Base-by-base conservation (phyloP, 495 filamentous ascomycete genomes). In the Pseudotulostoma volvatum region DNA sequence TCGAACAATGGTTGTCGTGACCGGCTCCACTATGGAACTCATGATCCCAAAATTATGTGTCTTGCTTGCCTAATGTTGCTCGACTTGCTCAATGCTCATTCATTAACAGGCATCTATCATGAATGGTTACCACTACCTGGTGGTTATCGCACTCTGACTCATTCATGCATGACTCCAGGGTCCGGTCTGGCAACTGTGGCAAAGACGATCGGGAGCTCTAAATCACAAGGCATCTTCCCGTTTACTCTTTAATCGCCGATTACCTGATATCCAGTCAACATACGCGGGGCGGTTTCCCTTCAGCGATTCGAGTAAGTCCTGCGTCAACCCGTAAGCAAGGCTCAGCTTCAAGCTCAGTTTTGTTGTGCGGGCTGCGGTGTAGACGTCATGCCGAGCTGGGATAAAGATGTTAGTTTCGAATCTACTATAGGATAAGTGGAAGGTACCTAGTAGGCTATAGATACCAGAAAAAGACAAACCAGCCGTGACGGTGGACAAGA, bases 371-470 rank as follows among this genome's bases (percentile, higher is more conserved):
- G 85, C 86, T 17, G 85, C 78, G 42, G 84, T 88, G 17, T 73
- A 71, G 20, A 87, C 60, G 37, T 85, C 81, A 45, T 93, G 84
- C 20, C 77, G 70, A 65, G 85, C 85, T 93, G 42, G 17, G 38
- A 32, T 39, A 19, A 4, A 8, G 14, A 34, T 17, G 41, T 53
- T 40, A 60, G 47, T 36, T 23, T 33, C 15, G 25, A 28, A 33
- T 16, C 15, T 23, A 16, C 23, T 5, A 5, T 5, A 5, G 5
- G 11, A 11, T 11, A 28, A 5, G 23, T 28, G 23, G 19, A 28
- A 61, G 79, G 44, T 66, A 92, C 85, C 82, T 70, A 83, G 77
- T 34, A 84, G 59, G 58, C 86, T 93, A 60, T 93, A 94, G 3
- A 73, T 74, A 2, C 90, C 88, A 14, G 84, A 80, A 25, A 83